Evolutionary conservation across 73 alveolate genomes (phyloP).

Genomic region (Paramecium biaurelia): DNA sequence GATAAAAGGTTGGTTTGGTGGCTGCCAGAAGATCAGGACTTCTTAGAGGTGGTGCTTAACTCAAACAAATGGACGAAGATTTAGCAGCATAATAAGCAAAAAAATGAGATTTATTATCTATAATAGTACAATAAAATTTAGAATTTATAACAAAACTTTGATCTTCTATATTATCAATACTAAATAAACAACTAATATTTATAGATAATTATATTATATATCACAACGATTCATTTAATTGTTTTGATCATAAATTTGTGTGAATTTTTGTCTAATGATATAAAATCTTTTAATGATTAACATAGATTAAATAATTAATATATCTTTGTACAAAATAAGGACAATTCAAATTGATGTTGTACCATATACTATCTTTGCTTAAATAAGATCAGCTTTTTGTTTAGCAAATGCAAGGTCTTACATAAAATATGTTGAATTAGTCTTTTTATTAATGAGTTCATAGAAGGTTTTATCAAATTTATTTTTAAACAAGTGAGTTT

Average conservation of each 20-base stretch:
- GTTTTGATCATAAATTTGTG: neutral
- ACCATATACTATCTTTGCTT: conserved; percentile 10
- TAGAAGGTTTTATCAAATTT: conserved; percentile 21
- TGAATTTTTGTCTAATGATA: no score
- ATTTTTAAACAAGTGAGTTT: neutral
- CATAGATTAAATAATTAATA: no score
- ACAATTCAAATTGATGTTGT: conserved; percentile 19
- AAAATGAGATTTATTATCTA: conserved; percentile 15
- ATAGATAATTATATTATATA: no score
- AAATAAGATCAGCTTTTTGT: neutral
- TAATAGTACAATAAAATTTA: neutral
- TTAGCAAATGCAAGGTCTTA: neutral
- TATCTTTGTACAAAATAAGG: no score
- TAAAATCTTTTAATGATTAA: no score
- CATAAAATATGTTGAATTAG: conserved; percentile 17
- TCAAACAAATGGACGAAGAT: conserved; percentile 44
- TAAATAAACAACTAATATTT: no score
- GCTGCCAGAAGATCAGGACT: conserved; percentile 94
- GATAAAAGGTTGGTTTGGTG: conserved; percentile 87
- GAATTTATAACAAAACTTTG: neutral
- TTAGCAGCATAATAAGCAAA: neutral
- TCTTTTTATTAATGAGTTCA: neutral
- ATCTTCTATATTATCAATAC: neutral
- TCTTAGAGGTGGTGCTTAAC: conserved; percentile 79
- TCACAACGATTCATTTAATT: neutral